Evolutionary conservation across 805 yeast species (phyloP), one percentile per base, ranked within the genome.

Genomic region (Spencermartinsiella europaea): DNA sequence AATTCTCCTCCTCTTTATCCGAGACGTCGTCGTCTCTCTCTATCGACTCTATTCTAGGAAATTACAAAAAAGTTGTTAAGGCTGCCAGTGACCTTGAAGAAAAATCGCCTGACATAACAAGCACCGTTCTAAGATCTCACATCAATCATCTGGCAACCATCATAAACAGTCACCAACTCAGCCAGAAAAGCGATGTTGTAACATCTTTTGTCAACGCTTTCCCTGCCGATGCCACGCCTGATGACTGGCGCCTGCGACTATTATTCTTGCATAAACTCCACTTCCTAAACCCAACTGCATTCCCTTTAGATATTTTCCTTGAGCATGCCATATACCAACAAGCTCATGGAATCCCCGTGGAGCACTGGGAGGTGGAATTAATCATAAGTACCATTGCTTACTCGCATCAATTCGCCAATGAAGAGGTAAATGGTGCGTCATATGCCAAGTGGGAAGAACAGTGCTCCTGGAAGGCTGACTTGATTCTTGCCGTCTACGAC

Each of bases 221-320:
- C 39, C 62, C 63, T 5, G 31, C 15, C 1, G 44, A 49, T 15
- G 55, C 60, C 19, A 40, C 48, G 4, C 50, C 52, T 1, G 48
- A 35, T 25, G 61, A 64, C 31, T 64, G 67, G 68, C 54, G 64
- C 19, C 44, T 57, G 22, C 45, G 60, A 16, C 55, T 63, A 15
- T 53, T 61, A 33, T 61, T 59, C 27, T 48, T 62, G 3, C 52
- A 57, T 27, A 52, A 56, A 5, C 51, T 54, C 14, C 63, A 61
- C 38, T 27, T 42, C 17, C 15, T 56, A n/a, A 48, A 51, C 34
- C 56, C 54, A 7, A 21, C 47, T 5, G 45, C 43, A 10, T 61
- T 60, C 22, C 57, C 67, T 0, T 48, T 55, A 10, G 38, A 49
- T 10, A 21, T 40, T 15, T 38, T 67, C 3, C 48, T 61, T 8